Conservation (phyloP, 192 early-diverging fungal genomes). For the Linnemannia schmuckeri region DNA sequence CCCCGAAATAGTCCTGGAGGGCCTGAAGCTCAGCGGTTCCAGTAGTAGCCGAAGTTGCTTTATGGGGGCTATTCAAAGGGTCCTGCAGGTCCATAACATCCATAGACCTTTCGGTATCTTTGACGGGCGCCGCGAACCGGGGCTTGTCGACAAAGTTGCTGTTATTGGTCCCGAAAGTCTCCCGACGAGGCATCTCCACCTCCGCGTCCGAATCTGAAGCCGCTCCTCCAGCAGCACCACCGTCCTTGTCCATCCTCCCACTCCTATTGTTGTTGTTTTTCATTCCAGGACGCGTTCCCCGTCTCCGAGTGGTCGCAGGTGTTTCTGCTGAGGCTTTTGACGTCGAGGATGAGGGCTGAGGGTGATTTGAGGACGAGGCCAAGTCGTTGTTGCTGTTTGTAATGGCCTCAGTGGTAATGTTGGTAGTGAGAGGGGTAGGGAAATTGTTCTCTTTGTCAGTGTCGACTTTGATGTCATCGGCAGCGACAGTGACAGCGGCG, state of each 20-base stretch:
- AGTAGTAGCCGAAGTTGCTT: neutral
- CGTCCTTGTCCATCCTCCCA: neutral
- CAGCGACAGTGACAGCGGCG: neutral
- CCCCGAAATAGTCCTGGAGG: too few relatives aligned
- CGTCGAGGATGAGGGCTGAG: neutral
- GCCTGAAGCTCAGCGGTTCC: too few relatives aligned
- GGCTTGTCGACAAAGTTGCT: neutral
- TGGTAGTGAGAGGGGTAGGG: neutral
- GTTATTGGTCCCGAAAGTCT: neutral
- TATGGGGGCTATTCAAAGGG: neutral
- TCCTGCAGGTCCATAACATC: neutral
- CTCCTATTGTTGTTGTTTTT: neutral
- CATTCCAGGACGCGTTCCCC: neutral
- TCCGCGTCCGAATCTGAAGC: neutral
- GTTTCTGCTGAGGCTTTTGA: neutral
- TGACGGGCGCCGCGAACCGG: neutral
- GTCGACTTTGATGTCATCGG: neutral
- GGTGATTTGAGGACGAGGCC: neutral
- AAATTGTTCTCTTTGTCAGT: neutral
- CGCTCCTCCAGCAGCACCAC: neutral
- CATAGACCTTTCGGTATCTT: neutral
- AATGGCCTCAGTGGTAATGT: neutral
- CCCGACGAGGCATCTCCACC: slow-evolving; percentile 4
- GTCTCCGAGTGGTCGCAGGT: neutral
- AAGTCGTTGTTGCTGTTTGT: neutral